phyloP scores from a whole-genome alignment of 1,139 yeast genomes.

The Candida sanyaensis region DNA sequence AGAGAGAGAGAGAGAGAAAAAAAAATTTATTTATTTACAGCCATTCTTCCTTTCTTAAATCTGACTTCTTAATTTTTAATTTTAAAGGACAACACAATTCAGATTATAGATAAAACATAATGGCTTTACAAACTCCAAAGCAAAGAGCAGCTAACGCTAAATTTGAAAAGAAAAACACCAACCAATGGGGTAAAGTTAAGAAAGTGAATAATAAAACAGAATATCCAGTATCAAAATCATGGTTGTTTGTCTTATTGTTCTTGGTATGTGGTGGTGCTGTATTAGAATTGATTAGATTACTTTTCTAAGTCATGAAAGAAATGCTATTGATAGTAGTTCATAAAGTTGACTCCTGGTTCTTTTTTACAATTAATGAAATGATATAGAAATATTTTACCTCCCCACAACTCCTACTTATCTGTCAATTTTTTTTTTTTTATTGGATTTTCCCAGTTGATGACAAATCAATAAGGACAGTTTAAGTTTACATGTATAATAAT shows the following conservation, averaged over 20 bases:
- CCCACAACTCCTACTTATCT: background rate
- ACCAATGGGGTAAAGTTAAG: constrained; percentile 65
- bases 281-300: constrained; percentile 61
- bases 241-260: constrained; percentile 66
- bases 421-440: no score
- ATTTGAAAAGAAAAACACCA: constrained; percentile 72
- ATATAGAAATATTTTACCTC: no score
- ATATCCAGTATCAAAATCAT: constrained; percentile 55
- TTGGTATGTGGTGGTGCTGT: constrained; percentile 83
- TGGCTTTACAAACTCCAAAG: constrained; percentile 70
- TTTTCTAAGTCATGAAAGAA: constrained; percentile 31
- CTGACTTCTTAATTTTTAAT: background rate
- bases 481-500: constrained; percentile 1
- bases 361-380: background rate
- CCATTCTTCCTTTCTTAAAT: background rate
- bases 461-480: background rate
- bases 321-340: background rate
- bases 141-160: constrained; percentile 84
- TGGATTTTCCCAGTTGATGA: background rate
- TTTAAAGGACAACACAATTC: background rate
- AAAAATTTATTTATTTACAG: constrained; percentile 1
- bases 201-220: constrained; percentile 29
- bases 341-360: background rate
- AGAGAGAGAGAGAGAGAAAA: background rate
- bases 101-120: background rate